Conservation (phyloP, 805 yeast species). For the Danielozyma ontarioensis region DNA sequence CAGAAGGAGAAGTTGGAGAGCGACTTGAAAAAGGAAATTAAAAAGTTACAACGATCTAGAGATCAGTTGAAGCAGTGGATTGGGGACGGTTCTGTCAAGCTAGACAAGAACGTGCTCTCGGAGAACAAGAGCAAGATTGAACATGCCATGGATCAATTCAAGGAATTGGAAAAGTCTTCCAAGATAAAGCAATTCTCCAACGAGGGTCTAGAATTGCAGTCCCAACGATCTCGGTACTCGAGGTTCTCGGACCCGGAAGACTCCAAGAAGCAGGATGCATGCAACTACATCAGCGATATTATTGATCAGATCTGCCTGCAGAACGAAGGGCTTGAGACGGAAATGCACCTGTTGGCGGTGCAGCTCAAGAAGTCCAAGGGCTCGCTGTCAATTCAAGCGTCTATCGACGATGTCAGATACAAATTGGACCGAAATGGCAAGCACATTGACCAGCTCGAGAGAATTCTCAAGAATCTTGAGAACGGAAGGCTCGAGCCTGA, state of each 20-base stretch:
- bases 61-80: slow-evolving; percentile 96
- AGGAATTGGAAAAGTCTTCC: slow-evolving; percentile 87
- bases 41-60: slow-evolving; percentile 86
- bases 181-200: slow-evolving; percentile 92
- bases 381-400: slow-evolving; percentile 37
- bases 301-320: slow-evolving; percentile 81
- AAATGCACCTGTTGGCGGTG: slow-evolving; percentile 33
- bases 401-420: slow-evolving; percentile 59
- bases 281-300: slow-evolving; percentile 61
- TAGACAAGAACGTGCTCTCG: slow-evolving; percentile 38
- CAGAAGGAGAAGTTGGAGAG: slow-evolving; percentile 91
- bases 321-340: slow-evolving; percentile 71
- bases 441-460: slow-evolving; percentile 77
- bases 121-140: slow-evolving; percentile 72
- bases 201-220: slow-evolving; percentile 79
- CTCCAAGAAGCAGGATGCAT: slow-evolving; percentile 69
- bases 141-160: slow-evolving; percentile 94
- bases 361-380: slow-evolving; percentile 47
- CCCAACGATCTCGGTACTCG: slow-evolving; percentile 24
- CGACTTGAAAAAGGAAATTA: slow-evolving; percentile 91
- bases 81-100: slow-evolving; percentile 85
- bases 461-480: slow-evolving; percentile 68
- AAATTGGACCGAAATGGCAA: slow-evolving; percentile 67
- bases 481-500: slow-evolving; percentile 64
- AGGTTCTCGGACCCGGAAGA: slow-evolving; percentile 66